Conservation (phyloP, 148 eudicot genomes). For the Rheum nobile region DNA sequence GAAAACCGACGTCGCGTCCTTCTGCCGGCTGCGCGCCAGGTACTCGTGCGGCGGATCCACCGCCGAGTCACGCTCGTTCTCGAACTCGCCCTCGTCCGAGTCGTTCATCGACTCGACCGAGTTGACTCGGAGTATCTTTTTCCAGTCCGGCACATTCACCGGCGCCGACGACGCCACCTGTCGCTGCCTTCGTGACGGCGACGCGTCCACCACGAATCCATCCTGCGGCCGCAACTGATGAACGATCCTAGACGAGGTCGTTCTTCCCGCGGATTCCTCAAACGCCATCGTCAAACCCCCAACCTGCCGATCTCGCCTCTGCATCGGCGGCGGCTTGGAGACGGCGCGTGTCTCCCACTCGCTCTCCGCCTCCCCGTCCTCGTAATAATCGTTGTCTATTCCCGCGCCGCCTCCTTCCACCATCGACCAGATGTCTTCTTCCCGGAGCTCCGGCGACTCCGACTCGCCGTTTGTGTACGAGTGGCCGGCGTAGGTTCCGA, state of each 20-base stretch:
- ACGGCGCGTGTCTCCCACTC: constrained; percentile 46
- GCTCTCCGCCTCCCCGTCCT: background rate
- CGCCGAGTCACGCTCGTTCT: constrained; percentile 33
- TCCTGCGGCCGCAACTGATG: constrained; percentile 43
- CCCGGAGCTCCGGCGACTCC: constrained; percentile 34
- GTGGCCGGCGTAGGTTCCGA: constrained; percentile 29
- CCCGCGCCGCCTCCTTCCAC: constrained; percentile 24
- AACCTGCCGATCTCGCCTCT: constrained; percentile 8
- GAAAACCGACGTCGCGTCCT: constrained; percentile 56
- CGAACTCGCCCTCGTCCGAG: constrained; percentile 36
- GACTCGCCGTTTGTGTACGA: constrained; percentile 13
- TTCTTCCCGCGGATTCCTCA: constrained; percentile 25
- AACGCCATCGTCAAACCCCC: constrained; percentile 80
- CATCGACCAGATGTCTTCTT: constrained; percentile 75
- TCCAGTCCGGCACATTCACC: constrained; percentile 87
- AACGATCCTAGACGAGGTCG: constrained; percentile 50
- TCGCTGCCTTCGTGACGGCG: constrained; percentile 27
- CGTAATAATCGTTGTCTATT: constrained; percentile 4
- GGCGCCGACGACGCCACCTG: constrained; percentile 82
- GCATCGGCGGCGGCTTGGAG: background rate
- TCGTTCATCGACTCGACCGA: constrained; percentile 69
- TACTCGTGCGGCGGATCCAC: constrained; percentile 85
- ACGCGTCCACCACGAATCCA: constrained; percentile 17
- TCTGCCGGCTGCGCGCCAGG: constrained; percentile 53
- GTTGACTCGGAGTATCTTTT: constrained; percentile 63